Evolutionary conservation across 768 basidiomycete genomes (phyloP), one percentile per base, ranked within the genome.

Genomic region (Tephrocybe sp.): DNA sequence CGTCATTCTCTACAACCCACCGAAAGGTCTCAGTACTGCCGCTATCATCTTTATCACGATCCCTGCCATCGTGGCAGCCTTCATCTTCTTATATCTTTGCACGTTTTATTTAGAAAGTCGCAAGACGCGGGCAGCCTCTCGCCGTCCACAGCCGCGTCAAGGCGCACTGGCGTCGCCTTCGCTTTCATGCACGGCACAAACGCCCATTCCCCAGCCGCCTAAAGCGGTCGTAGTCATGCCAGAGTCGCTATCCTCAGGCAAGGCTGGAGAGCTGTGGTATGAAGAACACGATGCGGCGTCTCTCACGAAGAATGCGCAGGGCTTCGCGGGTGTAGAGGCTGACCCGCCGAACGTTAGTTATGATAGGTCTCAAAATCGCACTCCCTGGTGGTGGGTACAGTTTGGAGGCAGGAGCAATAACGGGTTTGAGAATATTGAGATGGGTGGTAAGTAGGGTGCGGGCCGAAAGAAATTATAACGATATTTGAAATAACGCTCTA

Each of bases 281-380:
- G 42, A 51, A 20, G 41, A 46, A 11, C 44, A 52, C 30, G 51
- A 52, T 23, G 31, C 14, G n/a, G 45, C 45, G 16, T 34, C 51
- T 2, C n/a, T 52, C 9, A 41, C 45, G 8, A 46, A 52, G 45
- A 39, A 52, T 17, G 51, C 50, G 1, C 44, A 51, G 50, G 43
- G 31, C 1, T 40, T 52, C 40, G 44, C 51, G 5, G 51, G 51
- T 10, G 22, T 38, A 2, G 19, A 39, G 36, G 13, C 1, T 5
- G 17, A 39, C n/a, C 26, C 2, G 2, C 17, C 34, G 34, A 26
- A 26, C 26, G 26, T 35, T 11, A 22, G 41, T 30, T 32, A 30
- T 11, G 36, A 39, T 0, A 14, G 30, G 10, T 16, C 4, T 48
- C 13, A 4, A 8, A 12, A 17, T 19, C 39, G 3, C 14, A 36